Base-by-base conservation (phyloP, 176 grass and related monocot genomes). In the Melocanna baccifera region DNA sequence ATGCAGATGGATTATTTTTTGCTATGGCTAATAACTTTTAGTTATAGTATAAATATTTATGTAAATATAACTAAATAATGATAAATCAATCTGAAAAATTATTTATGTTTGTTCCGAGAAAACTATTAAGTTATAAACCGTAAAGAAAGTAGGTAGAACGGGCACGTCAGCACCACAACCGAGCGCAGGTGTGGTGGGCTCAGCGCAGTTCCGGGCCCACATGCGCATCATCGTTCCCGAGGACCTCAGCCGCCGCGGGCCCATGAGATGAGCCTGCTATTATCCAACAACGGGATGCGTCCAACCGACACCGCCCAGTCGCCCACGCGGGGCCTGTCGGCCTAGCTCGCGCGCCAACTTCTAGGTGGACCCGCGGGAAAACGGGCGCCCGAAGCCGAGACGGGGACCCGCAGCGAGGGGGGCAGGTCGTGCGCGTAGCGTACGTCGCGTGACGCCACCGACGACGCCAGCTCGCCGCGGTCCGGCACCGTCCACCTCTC, bases 381-480 rank as follows among this genome's bases (percentile, higher is more conserved):
- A 4, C 20, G 0, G 51, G 19, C 3, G 76, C 25, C 76, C 13
- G 41, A 64, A 58, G 16, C 23, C 23, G 20, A 0, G 53, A 9
- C 53, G 53, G 53, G 52, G 19, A 51, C 48, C 48, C 15, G 58
- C 8, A 20, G 18, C 45, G 80, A 43, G 28, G 81, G 47, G 57
- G 15, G 62, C 7, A 50, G 28, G 62, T 34, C 67, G 41, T 30
- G 29, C 42, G 81, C 66, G 55, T 65, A 71, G 81, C 66, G 55
- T 65, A 71, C 73, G 55, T 53, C 30, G 53, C 87, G 56, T 79
- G 87, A 73, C 75, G 48, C 45, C 67, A 29, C 75, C 14, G 83
- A 55, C 73, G 73, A 85, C 62, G 62, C 52, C 86, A 82, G 53
- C 74, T 63, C 87, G 81, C 67, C 81, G 47, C 87, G 37, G 81